phyloP scores from a whole-genome alignment of 78 protist species.

The Dictyostelium citrinum region DNA sequence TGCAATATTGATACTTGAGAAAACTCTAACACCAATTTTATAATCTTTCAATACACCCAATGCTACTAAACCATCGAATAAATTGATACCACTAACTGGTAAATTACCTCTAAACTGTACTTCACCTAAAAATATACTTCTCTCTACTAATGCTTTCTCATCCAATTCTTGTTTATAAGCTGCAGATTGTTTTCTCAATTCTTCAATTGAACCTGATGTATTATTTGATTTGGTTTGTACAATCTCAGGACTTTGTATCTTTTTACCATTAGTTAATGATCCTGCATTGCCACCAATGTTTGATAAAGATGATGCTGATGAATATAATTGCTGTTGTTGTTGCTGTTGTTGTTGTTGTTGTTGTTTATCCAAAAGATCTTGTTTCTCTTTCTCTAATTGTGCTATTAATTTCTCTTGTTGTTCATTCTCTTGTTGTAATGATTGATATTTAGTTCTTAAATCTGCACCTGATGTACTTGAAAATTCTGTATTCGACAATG shows the following conservation, averaged over 20 bases:
- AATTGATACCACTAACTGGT: conserved; percentile 34
- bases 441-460: conserved; percentile 26
- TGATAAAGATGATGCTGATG: neutral
- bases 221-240: neutral
- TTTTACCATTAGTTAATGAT: neutral
- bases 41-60: conserved; percentile 45
- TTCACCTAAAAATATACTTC: conserved; percentile 48
- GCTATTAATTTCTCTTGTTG: conserved; percentile 14
- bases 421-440: conserved; percentile 51
- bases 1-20: conserved; percentile 23
- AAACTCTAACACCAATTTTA: conserved; percentile 39
- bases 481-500: neutral
- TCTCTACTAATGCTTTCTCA: conserved; percentile 42
- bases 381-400: conserved; percentile 29
- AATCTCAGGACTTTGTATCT: conserved; percentile 6
- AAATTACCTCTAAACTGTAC: conserved; percentile 57
- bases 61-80: conserved; percentile 40
- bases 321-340: neutral
- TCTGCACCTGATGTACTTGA: conserved; percentile 19
- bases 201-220: conserved; percentile 40
- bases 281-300: neutral
- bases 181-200: conserved; percentile 15
- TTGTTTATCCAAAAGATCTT: conserved; percentile 1
- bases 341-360: neutral
- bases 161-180: conserved; percentile 53